Conservation (phyloP, 169 alveolate genomes). For the Eimeria falciformis region DNA sequence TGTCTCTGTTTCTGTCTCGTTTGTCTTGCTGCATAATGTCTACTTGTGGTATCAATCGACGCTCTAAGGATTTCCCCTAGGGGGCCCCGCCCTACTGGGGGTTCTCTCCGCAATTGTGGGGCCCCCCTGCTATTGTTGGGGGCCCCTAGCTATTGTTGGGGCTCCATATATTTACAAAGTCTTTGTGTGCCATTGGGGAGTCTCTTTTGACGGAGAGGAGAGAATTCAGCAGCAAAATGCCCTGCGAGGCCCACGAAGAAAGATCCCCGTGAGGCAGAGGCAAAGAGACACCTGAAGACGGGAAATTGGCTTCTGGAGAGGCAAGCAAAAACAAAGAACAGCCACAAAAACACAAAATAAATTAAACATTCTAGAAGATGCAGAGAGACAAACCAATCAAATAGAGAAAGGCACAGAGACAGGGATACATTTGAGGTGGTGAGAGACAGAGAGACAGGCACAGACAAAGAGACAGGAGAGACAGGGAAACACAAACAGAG, state of each 20-base stretch:
- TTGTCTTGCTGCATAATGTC: no score
- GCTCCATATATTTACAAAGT: constrained; percentile 82
- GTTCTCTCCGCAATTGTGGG: no score
- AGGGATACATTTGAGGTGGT: no score
- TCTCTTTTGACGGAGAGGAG: constrained; percentile 95
- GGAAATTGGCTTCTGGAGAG: not conserved
- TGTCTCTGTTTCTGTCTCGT: no score
- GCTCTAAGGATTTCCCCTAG: no score
- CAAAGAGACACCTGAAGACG: not conserved
- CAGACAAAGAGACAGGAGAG: not conserved
- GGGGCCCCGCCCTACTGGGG: no score
- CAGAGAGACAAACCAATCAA: not conserved
- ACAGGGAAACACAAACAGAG: not conserved
- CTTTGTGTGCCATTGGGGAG: constrained; percentile 94
- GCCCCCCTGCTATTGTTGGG: no score
- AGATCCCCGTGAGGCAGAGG: constrained; percentile 95
- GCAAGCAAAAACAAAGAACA: not conserved
- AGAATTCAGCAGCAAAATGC: constrained; percentile 97
- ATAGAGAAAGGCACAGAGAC: not conserved
- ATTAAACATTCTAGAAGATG: not conserved
- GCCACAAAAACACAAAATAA: no score
- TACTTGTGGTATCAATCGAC: no score
- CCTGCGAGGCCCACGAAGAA: constrained; percentile 98
- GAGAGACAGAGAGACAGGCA: no score
- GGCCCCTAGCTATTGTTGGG: no score